Evolutionary conservation across 2,329 filamentous ascomycete genomes (phyloP), one percentile per base, ranked within the genome.

Genomic region (Dothideomycetes sp.): DNA sequence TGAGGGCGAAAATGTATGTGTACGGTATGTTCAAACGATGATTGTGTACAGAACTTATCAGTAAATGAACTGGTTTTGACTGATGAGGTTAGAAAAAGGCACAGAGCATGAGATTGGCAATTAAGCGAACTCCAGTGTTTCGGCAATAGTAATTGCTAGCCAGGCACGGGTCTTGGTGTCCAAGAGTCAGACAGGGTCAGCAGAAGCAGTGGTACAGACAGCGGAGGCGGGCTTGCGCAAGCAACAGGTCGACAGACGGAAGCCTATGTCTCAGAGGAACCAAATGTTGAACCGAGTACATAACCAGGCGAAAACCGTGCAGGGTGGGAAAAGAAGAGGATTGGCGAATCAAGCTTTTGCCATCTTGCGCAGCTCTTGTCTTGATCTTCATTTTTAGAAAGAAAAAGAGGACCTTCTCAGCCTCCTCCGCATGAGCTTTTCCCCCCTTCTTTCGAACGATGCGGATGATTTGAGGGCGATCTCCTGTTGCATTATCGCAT

Each of bases 361-460:
- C 33, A 33, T 40, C 37, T 40, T 39, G 22, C 35, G 35, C 27
- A 39, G 34, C 34, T 28, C 24, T 23, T 12, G 15, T 22, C 33
- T 17, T 36, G 33, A n/a, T n/a, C n/a, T n/a, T n/a, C 35, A 39
- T 39, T 39, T 39, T 31, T 39, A 24, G 19, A 24, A 39, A 20
- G 17, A 20, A 12, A 24, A 39, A 20, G 17, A 20, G 12, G 24
- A 30, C 34, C 36, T 22, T 27, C 35, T 38, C 20, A n/a, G n/a
- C n/a, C n/a, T 39, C 28, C 13, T 15, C 29, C 15, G 10, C 18
- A 27, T 17, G 27, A 18, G 24, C 27, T n/a, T n/a, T n/a, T 25
- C 35, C 9, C 11, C 17, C 36, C 28, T 8, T 19, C 16, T 33
- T 16, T n/a, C n/a, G n/a, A n/a, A n/a, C n/a, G n/a, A n/a, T 31